Conservation (phyloP, 73 alveolate genomes). For the Paramecium sexaurelia region DNA sequence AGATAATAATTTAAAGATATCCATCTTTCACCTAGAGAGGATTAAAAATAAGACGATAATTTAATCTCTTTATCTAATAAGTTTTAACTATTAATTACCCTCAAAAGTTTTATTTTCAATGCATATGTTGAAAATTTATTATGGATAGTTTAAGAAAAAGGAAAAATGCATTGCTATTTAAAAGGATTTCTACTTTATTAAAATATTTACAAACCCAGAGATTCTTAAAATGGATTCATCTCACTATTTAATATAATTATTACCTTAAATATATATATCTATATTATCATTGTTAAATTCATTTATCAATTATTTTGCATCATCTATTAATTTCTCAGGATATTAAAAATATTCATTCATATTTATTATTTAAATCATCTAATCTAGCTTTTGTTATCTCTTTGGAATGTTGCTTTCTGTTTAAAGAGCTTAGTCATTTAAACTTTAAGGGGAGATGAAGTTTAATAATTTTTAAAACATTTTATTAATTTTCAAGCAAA, state of each 20-base stretch:
- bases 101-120: neutral
- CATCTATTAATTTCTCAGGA: neutral
- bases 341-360: conserved; percentile 1
- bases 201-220: neutral
- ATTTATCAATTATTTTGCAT: neutral
- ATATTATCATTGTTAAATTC: neutral
- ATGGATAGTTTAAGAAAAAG: neutral
- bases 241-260: neutral
- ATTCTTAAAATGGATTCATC: neutral
- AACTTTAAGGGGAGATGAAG: neutral
- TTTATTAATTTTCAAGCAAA: neutral
- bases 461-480: neutral
- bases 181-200: neutral
- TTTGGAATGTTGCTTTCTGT: neutral
- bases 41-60: neutral
- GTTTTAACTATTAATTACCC: neutral
- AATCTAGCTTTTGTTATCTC: neutral
- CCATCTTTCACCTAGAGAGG: neutral
- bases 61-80: neutral
- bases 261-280: neutral
- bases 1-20: neutral
- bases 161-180: neutral
- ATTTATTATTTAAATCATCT: neutral
- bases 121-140: neutral
- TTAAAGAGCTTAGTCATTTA: neutral